Percentiles rank a stretch among this genome's conserved stretches.
Evolutionary conservation across 2,329 filamentous ascomycete species (phyloP).

Genomic region (Sporothrix curviconia): DNA sequence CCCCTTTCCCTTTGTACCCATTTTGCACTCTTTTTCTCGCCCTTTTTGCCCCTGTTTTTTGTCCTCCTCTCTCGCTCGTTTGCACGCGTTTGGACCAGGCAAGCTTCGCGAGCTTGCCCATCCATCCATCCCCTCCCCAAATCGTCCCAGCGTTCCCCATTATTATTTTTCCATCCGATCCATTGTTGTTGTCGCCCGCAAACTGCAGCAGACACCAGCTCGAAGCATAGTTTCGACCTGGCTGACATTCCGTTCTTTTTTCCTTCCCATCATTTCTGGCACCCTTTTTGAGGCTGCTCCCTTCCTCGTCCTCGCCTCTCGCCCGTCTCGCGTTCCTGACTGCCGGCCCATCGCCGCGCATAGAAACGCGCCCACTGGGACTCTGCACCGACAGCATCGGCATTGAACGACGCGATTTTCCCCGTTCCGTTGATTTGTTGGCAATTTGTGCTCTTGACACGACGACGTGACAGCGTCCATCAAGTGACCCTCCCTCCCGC

Average conservation of each 20-base stretch:
- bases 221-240: not conserved
- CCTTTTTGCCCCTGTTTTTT: slow-evolving; percentile 6
- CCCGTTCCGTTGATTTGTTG: too few relatives aligned
- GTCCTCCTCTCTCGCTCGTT: not conserved
- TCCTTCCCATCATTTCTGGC: too few relatives aligned
- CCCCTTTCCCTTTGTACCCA: not conserved
- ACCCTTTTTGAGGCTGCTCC: not conserved
- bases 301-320: not conserved
- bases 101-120: not conserved
- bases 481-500: not conserved
- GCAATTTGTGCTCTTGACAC: too few relatives aligned
- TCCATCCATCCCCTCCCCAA: not conserved
- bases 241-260: not conserved
- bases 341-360: too few relatives aligned
- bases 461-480: not conserved
- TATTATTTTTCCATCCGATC: slow-evolving; percentile 6
- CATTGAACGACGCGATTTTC: not conserved
- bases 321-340: too few relatives aligned
- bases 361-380: too few relatives aligned
- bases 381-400: not conserved
- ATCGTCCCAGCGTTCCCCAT: slow-evolving; percentile 3
- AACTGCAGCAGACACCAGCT: too few relatives aligned
- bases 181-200: slow-evolving; percentile 12
- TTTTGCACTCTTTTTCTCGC: not conserved
- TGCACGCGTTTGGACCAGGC: not conserved